A percentile compares a stretch with the other conserved stretches of the same genome.
These are phyloP conservation scores for Cutaneotrichosporon sp. DNA, from an alignment of 1,284 basidiomycete genomes.

Conservation along the genomic window DNA sequence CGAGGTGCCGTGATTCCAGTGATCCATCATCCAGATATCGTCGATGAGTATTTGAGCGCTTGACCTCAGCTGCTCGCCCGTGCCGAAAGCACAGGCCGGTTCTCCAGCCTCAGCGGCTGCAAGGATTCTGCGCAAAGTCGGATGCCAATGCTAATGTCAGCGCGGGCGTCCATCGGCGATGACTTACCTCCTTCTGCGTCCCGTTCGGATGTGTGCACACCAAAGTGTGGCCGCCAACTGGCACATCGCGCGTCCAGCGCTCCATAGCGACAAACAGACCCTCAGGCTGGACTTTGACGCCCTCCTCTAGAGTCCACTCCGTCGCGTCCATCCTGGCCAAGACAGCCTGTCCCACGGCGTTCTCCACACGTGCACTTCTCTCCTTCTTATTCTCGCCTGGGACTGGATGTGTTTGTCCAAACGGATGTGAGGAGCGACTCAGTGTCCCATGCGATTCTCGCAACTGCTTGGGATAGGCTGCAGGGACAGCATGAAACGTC, in stretches of 20 bases:
- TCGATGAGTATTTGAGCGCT: conserved; percentile 49
- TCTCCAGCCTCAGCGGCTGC: neutral
- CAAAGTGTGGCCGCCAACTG: conserved; percentile 56
- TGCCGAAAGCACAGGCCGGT: conserved; percentile 5
- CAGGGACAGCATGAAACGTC: conserved; percentile 6
- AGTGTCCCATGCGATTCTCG: conserved; percentile 12
- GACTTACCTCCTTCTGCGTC: conserved; percentile 57
- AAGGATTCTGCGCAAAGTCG: conserved; percentile 54
- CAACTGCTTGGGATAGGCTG: conserved; percentile 3
- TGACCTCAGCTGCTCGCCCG: neutral
- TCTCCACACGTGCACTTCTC: conserved; percentile 18
- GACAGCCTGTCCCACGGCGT: conserved; percentile 3
- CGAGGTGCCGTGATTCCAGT: conserved; percentile 69
- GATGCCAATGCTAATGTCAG: conserved; percentile 55
- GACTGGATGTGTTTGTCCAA: conserved; percentile 5
- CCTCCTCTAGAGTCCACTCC: conserved; percentile 9
- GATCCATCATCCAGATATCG: conserved; percentile 75
- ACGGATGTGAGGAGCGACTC: conserved; percentile 20
- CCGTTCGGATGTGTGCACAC: conserved; percentile 75
- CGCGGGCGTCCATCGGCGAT: conserved; percentile 35
- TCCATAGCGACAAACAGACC: conserved; percentile 38
- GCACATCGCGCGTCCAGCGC: conserved; percentile 15
- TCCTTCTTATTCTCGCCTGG: conserved; percentile 33
- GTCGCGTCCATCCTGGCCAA: conserved; percentile 3
- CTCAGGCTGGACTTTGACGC: conserved; percentile 32